Base-by-base conservation (phyloP, 768 basidiomycete species). In the Tremella yokohamensis region DNA sequence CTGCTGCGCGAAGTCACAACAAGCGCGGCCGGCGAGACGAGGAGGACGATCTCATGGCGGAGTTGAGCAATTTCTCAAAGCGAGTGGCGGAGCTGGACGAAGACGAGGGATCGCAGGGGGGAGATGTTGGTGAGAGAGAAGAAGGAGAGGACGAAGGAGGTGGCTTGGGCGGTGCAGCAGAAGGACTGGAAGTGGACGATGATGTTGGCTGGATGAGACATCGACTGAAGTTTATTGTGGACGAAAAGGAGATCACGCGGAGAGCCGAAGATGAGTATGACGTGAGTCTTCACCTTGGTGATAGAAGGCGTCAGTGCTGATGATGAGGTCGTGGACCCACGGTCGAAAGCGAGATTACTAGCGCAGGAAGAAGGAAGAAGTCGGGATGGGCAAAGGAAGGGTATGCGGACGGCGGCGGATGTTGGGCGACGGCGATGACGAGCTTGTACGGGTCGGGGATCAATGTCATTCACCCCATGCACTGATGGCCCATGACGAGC, bases 1-100 rank as follows among this genome's bases (percentile, higher is more conserved):
- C 83, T 62, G 82, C 80, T 64, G 77, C 75, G 19, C 79, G 80
- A 62, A 81, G 80, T 66, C 55, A 47, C 1, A 67, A 57, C 24
- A 84, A 82, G 68, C 87, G 91, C 61, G 89, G 90, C 66, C 81
- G 60, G 50, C 62, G 65, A 56, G 75, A 73, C 22, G 75, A 76
- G 47, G 75, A 76, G 50, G 75, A 76, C 34, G 69, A 73, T 54
- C 18, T 76, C 40, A 45, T 76, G 25, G 58, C 63, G 26, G 71
- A 73, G 25, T 56, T 76, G 63, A 60, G 63, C 20, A 62, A 47
- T 29, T 76, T 76, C 40, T 68, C 69, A 20, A 62, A 60, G 51
- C 58, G 57, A 48, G 69, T 70, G 15, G 60, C 60, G n/a, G 45
- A 60, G 47, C 65, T 57, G 40, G 56, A 20, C 0, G 56, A 58